These are phyloP conservation scores for Chrysanthemum lavandulifolium DNA, from an alignment of 129 eudicot species.

Conservation along the genomic window DNA sequence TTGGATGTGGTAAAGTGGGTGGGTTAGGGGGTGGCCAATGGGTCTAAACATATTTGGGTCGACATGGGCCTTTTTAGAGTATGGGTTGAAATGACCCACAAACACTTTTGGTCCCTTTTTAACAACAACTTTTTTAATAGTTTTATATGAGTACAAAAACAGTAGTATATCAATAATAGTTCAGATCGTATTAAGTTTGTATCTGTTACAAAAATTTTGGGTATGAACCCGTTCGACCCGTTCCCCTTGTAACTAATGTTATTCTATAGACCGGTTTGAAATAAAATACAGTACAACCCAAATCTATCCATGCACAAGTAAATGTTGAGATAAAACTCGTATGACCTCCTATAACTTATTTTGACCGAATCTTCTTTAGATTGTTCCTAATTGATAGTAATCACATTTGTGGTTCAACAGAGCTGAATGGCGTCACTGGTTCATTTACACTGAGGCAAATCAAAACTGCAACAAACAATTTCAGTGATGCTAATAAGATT, in stretches of 20 bases:
- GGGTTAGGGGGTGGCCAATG: background rate
- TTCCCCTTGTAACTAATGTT: background rate
- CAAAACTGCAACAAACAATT: conserved; percentile 63
- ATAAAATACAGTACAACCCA: background rate
- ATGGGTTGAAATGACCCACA: background rate
- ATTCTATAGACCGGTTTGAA: background rate
- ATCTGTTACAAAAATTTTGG: background rate
- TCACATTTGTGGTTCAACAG: conserved; percentile 23
- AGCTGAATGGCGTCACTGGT: conserved; percentile 48
- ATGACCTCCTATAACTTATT: background rate
- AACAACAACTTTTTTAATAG: background rate
- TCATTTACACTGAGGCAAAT: conserved; percentile 62
- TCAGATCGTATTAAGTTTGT: too few relatives aligned
- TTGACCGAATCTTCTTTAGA: background rate
- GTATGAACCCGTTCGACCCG: background rate
- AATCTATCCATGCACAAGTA: background rate
- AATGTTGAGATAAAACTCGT: background rate
- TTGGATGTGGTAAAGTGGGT: background rate
- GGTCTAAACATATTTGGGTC: background rate
- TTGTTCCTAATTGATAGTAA: conserved; percentile 12
- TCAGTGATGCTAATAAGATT: conserved; percentile 59
- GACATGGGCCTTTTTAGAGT: background rate
- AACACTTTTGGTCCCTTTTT: background rate
- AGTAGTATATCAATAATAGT: background rate
- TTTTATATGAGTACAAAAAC: background rate